These are phyloP conservation scores for Colletotrichum chrysophilum DNA, from an alignment of 2,329 filamentous ascomycete genomes.

Conservation along the genomic window DNA sequence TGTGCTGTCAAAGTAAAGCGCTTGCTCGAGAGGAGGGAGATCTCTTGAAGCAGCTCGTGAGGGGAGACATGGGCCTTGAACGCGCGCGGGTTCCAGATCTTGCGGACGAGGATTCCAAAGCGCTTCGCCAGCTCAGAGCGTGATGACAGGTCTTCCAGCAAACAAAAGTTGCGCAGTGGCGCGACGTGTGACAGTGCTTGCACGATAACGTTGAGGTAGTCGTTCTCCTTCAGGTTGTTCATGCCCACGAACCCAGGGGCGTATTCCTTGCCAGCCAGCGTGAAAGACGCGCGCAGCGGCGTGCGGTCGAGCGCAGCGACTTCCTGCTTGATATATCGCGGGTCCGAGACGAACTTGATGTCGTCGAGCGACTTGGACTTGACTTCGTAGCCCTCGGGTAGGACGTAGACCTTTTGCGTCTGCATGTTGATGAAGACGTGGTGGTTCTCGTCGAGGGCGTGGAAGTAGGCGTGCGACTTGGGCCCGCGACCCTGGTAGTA, in stretches of 20 bases:
- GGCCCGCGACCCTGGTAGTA: conserved; percentile 95
- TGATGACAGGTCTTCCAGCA: conserved; percentile 80
- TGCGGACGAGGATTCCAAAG: conserved; percentile 88
- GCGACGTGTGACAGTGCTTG: conserved; percentile 90
- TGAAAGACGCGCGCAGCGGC: conserved; percentile 65
- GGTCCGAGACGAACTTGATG: conserved; percentile 97
- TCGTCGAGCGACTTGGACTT: conserved; percentile 93
- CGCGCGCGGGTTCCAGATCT: conserved; percentile 96
- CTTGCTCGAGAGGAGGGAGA: conserved; percentile 88
- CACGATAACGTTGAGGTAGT: conserved; percentile 95
- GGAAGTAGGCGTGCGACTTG: conserved; percentile 96
- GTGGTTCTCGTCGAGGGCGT: conserved; percentile 92
- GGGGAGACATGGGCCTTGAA: conserved; percentile 98
- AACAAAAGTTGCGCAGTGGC: conserved; percentile 88
- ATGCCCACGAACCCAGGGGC: conserved; percentile 95
- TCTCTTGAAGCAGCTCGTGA: conserved; percentile 94
- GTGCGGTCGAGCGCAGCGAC: conserved; percentile 79
- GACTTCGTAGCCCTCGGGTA: conserved; percentile 97
- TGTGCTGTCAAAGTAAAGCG: conserved; percentile 90
- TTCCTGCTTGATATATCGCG: conserved; percentile 80
- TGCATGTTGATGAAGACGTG: conserved; percentile 99
- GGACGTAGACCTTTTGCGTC: conserved; percentile 86
- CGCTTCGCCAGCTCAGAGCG: conserved; percentile 83
- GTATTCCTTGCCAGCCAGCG: conserved; percentile 84
- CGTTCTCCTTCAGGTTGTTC: conserved; percentile 99